Evolutionary conservation across 306 rosid species (phyloP), one percentile per base, ranked within the genome.

Genomic region (Crotalaria pallida): DNA sequence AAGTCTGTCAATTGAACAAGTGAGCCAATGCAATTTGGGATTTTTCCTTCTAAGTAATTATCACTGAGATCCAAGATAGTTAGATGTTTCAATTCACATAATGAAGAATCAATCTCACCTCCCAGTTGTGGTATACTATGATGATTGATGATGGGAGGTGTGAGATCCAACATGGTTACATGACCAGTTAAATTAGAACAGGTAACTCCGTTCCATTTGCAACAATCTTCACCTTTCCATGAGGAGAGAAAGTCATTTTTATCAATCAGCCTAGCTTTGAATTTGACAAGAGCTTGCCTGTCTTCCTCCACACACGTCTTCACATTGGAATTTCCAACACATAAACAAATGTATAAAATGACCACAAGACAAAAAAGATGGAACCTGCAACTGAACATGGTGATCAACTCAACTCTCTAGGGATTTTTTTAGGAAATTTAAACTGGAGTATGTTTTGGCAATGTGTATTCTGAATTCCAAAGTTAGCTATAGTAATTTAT

Each of bases 1-100:
- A 79, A 34, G n/a, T 61, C 56, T 21, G 6, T 51, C 5, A 79
- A 12, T 0, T 61, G 34, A 24, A 7, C n/a, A 7, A 80, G 80
- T 34, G 80, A 80, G 9, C 74, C 84, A 6, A 75, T 64, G 16
- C 84, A 80, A 5, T 48, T 57, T 18, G 80, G 80, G 2, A 80
- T 63, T 2, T 57, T 23, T 24, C 74, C 77, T 19, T 53, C 5
- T 15, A 75, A 21, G 2, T 19, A 0, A 48, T 80, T 47, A 27
- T 0, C 0, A 21, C 10, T 3, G 12, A 69, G 65, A 55, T 69
- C 22, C 26, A 74, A 26, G 41, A 4, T 47, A 45, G 64, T 75
- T 0, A 69, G 58, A 74, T 74, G 58, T 22, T 62, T 10, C 7
- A 79, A 3, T 53, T 74, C 73, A 68, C 80, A 56, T 27, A 75